Percentiles rank a stretch among this genome's conserved stretches.
Conservation (phyloP, 495 filamentous ascomycete genomes). For the Talaromyces trachyspermus region DNA sequence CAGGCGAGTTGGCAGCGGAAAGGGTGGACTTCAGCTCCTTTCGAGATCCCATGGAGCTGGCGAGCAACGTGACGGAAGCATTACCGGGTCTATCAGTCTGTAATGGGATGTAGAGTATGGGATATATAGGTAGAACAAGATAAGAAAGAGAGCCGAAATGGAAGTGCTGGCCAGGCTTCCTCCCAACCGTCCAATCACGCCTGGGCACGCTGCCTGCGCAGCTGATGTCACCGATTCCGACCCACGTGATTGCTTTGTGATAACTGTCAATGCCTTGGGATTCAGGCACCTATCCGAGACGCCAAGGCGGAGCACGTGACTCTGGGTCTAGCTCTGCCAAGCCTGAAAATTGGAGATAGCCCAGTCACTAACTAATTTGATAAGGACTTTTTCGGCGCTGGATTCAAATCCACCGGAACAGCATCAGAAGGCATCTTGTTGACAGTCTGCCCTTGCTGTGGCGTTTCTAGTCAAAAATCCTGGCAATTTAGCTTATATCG, state of each 20-base stretch:
- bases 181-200: slow-evolving; percentile 3
- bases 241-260: slow-evolving; percentile 3
- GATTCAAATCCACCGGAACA: too few relatives aligned
- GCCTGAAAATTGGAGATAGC: slow-evolving; percentile 1
- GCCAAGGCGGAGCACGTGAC: neutral
- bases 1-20: slow-evolving; percentile 31
- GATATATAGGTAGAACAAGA: neutral
- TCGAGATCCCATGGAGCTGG: slow-evolving; percentile 50
- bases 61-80: slow-evolving; percentile 14
- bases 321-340: neutral
- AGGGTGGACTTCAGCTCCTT: slow-evolving; percentile 58
- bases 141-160: neutral
- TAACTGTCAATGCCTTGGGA: neutral
- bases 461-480: neutral
- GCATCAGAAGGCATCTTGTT: neutral
- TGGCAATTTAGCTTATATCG: neutral
- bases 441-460: too few relatives aligned
- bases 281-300: neutral
- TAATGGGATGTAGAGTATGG: neutral
- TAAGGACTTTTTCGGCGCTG: slow-evolving; percentile 8
- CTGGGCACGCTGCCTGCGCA: neutral
- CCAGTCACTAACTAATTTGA: neutral
- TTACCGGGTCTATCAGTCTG: slow-evolving; percentile 10
- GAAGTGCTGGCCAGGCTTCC: slow-evolving; percentile 1
- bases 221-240: slow-evolving; percentile 7